Percentiles rank a stretch among this genome's conserved stretches.
Evolutionary conservation across 2,329 filamentous ascomycete species (phyloP).

Genomic region (Paecilomyces sp.): DNA sequence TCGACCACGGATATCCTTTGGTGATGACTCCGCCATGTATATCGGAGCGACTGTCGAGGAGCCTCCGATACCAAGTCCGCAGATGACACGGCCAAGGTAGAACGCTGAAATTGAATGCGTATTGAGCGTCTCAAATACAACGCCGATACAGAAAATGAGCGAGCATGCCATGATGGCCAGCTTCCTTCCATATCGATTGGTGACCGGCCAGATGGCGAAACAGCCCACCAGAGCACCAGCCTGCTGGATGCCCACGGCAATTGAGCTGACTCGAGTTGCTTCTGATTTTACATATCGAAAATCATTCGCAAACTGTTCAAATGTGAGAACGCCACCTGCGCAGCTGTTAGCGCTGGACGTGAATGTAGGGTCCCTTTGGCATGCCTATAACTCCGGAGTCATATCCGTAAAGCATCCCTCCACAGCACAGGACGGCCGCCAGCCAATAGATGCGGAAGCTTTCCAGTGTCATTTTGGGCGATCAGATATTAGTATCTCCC

Average conservation of each 20-base stretch:
- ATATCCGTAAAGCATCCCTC: conserved; percentile 40
- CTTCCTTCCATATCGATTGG: conserved; percentile 40
- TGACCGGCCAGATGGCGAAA: conserved; percentile 43
- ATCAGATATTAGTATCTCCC: neutral
- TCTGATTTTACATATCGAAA: conserved; percentile 34
- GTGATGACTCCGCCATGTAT: conserved; percentile 39
- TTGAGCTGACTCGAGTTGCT: conserved; percentile 39
- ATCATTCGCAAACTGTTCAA: conserved; percentile 37
- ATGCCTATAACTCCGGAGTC: conserved; percentile 38
- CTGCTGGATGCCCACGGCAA: conserved; percentile 47
- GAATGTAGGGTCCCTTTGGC: conserved; percentile 1
- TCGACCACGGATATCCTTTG: conserved; percentile 40
- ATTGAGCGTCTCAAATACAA: conserved; percentile 42
- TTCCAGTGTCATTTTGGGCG: conserved; percentile 17
- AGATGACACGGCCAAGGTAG: conserved; percentile 42
- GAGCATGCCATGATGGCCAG: conserved; percentile 40
- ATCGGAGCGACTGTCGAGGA: conserved; percentile 39
- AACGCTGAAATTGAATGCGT: conserved; percentile 38
- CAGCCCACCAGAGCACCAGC: conserved; percentile 48
- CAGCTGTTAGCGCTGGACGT: neutral
- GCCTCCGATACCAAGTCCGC: conserved; percentile 43
- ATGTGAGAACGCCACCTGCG: conserved; percentile 40
- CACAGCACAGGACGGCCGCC: conserved; percentile 45
- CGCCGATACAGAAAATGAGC: conserved; percentile 39
- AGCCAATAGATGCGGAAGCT: conserved; percentile 46